A percentile compares a stretch with the other conserved stretches of the same genome.
phyloP scores from a whole-genome alignment of 306 rosid genomes.

The Urtica urens region DNA sequence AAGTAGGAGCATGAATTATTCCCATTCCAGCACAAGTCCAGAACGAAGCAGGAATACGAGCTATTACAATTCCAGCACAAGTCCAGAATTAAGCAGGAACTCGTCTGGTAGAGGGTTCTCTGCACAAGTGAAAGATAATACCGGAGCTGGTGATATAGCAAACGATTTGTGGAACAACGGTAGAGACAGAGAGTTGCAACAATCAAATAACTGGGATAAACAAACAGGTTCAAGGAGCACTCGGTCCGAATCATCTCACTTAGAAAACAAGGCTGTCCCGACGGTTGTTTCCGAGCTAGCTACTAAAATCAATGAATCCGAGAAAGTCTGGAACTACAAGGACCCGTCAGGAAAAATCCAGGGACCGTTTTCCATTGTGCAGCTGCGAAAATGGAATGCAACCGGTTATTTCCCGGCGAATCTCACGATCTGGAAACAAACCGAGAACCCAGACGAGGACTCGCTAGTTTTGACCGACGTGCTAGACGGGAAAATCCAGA shows the following conservation, averaged over 20 bases:
- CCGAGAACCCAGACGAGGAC: slow-evolving; percentile 54
- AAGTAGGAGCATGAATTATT: slow-evolving; percentile 45
- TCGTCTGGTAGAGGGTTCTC: slow-evolving; percentile 58
- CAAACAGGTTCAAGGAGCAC: slow-evolving; percentile 34
- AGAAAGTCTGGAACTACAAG: slow-evolving; percentile 78
- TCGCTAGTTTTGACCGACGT: slow-evolving; percentile 65
- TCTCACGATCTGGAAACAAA: slow-evolving; percentile 64
- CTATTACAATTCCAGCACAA: slow-evolving; percentile 31
- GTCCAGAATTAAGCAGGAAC: slow-evolving; percentile 57
- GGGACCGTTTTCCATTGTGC: slow-evolving; percentile 92
- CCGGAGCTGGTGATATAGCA: slow-evolving; percentile 42
- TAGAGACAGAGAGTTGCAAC: slow-evolving; percentile 64
- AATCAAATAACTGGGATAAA: slow-evolving; percentile 54
- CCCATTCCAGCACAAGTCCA: slow-evolving; percentile 29
- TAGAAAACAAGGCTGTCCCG: slow-evolving; percentile 37
- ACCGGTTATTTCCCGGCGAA: slow-evolving; percentile 92
- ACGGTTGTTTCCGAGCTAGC: slow-evolving; percentile 30
- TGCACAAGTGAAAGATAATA: slow-evolving; percentile 42
- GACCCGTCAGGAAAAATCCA: slow-evolving; percentile 97
- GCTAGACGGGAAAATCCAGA: slow-evolving; percentile 57
- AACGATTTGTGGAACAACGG: slow-evolving; percentile 55
- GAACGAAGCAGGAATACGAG: slow-evolving; percentile 56
- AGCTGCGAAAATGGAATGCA: slow-evolving; percentile 84
- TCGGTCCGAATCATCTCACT: slow-evolving; percentile 33
- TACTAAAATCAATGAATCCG: slow-evolving; percentile 54